Conservation (phyloP, 352 stramenopile species). For the Phytophthora rubi region DNA sequence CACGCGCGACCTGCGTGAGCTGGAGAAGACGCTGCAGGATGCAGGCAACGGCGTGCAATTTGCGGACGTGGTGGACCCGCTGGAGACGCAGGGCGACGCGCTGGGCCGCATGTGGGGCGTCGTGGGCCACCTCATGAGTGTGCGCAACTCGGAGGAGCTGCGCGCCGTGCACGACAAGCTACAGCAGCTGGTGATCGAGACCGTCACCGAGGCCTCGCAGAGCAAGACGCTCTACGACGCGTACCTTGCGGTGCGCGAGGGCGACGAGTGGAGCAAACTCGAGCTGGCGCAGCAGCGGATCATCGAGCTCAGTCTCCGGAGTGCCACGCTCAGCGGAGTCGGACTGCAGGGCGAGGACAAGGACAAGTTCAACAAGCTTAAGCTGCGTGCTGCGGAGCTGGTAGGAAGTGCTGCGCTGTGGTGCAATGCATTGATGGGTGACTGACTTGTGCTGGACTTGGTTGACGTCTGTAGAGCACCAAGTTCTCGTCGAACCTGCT, state of each 20-base stretch:
- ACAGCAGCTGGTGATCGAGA: conserved; percentile 94
- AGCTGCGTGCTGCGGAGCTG: conserved; percentile 92
- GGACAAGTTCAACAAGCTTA: conserved; percentile 96
- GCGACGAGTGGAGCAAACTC: conserved; percentile 60
- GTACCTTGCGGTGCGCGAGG: conserved; percentile 81
- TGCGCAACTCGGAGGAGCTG: conserved; percentile 96
- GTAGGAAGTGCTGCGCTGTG: conserved; percentile 23
- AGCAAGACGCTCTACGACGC: conserved; percentile 93
- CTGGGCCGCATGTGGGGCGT: conserved; percentile 95
- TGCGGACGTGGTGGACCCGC: conserved; percentile 88
- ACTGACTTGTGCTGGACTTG: conserved; percentile 1
- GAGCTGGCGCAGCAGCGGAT: conserved; percentile 81
- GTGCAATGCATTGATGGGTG: too few relatives aligned
- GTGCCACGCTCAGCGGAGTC: conserved; percentile 94
- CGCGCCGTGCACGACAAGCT: conserved; percentile 93
- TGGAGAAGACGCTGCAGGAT: conserved; percentile 49
- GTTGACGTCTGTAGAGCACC: conserved; percentile 66
- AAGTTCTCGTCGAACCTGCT: conserved; percentile 98
- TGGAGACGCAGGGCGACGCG: conserved; percentile 93
- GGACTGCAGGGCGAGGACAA: conserved; percentile 92
- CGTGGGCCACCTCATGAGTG: conserved; percentile 96
- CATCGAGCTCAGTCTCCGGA: conserved; percentile 88
- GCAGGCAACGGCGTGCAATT: conserved; percentile 61
- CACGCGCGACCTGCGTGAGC: conserved; percentile 50
- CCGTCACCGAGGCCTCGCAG: conserved; percentile 93